Conservation (phyloP, 805 yeast species). For the Kluyveromyces starmeri region DNA sequence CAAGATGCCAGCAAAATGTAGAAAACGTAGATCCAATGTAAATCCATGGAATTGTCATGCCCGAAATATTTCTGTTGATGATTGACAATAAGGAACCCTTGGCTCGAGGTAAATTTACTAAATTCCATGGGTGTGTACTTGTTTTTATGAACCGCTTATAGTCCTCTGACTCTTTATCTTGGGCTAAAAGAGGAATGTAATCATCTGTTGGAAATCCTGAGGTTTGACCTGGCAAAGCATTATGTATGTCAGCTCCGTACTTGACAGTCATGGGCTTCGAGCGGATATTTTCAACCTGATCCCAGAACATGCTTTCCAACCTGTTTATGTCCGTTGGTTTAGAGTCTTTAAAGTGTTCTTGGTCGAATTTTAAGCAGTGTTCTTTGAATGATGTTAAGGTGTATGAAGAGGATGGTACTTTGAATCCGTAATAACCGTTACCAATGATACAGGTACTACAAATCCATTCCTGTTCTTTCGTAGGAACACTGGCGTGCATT, state of each 20-base stretch:
- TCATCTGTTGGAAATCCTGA: conserved; percentile 63
- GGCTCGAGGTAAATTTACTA: conserved; percentile 63
- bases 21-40: conserved; percentile 84
- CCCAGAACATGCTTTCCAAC: conserved; percentile 67
- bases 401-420: conserved; percentile 50
- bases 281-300: conserved; percentile 34
- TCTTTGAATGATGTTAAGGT: conserved; percentile 52
- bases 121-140: conserved; percentile 61
- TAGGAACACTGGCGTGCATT: no score
- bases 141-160: conserved; percentile 29
- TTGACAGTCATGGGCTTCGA: conserved; percentile 41
- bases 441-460: conserved; percentile 83
- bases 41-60: conserved; percentile 94
- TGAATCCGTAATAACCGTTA: conserved; percentile 82
- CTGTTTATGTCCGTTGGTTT: conserved; percentile 32
- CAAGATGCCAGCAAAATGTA: conserved; percentile 95
- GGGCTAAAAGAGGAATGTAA: conserved; percentile 20
- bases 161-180: conserved; percentile 10
- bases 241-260: conserved; percentile 83
- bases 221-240: conserved; percentile 50
- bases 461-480: conserved; percentile 63
- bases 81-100: conserved; percentile 61
- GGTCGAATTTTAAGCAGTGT: conserved; percentile 43
- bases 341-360: conserved; percentile 31
- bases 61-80: conserved; percentile 63